These are phyloP conservation scores for Spatholobus suberectus DNA, from an alignment of 306 rosid species.

Conservation along the genomic window DNA sequence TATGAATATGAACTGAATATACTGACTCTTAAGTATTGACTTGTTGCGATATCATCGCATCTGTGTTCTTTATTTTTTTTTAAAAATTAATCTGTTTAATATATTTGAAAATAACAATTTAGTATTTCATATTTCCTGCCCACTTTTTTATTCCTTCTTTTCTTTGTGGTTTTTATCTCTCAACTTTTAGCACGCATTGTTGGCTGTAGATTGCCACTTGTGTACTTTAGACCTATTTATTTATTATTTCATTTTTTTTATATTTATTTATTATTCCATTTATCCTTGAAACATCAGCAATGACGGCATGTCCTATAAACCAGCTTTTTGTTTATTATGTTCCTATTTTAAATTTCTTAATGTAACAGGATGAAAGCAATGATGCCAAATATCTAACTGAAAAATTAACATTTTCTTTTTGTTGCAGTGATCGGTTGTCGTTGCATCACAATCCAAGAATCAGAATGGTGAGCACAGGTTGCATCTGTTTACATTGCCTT, in stretches of 20 bases:
- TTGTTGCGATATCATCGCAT: neutral
- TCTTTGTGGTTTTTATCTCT: neutral
- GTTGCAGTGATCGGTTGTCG: neutral
- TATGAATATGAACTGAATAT: neutral
- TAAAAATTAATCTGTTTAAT: neutral
- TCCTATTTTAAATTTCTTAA: neutral
- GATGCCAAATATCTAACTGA: neutral
- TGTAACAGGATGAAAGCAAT: neutral
- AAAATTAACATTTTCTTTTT: neutral
- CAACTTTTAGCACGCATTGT: neutral
- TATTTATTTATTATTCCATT: neutral
- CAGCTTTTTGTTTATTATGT: neutral
- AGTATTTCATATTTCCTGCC: neutral
- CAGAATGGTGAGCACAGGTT: neutral
- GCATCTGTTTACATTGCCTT: neutral
- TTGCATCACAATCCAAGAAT: conserved; percentile 13
- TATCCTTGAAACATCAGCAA: conserved; percentile 16
- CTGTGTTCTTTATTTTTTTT: neutral
- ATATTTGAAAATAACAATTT: neutral
- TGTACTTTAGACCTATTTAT: neutral
- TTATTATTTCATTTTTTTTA: neutral
- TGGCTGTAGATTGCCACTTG: neutral
- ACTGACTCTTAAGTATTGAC: neutral
- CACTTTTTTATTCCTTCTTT: neutral
- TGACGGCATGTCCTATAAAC: neutral